Conservation (phyloP, 495 filamentous ascomycete species). For the Penicillium simplicissimum region DNA sequence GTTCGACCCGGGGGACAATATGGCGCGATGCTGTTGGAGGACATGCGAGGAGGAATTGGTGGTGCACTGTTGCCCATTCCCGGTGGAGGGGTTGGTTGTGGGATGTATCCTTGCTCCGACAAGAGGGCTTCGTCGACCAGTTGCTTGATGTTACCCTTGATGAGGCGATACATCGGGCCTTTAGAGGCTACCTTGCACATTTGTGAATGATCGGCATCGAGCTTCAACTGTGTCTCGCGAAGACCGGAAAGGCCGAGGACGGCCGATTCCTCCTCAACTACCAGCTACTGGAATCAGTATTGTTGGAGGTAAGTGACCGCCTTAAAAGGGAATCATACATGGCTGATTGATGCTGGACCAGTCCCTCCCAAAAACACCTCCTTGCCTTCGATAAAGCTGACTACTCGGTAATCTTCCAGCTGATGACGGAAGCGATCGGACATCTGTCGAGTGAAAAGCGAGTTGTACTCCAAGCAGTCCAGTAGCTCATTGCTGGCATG, state of each 20-base stretch:
- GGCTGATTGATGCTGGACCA: constrained; percentile 35
- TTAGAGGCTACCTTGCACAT: constrained; percentile 40
- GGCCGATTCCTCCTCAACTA: constrained; percentile 43
- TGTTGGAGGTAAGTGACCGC: neutral
- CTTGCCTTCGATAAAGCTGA: constrained; percentile 48
- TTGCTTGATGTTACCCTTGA: constrained; percentile 43
- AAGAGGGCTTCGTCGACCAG: constrained; percentile 38
- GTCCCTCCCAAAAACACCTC: constrained; percentile 37
- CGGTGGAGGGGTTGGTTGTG: constrained; percentile 24
- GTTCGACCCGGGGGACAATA: constrained; percentile 28
- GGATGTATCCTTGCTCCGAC: constrained; percentile 38
- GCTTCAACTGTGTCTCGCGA: constrained; percentile 42
- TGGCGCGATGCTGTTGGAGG: constrained; percentile 35
- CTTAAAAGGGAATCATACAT: constrained; percentile 20
- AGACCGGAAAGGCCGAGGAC: constrained; percentile 39
- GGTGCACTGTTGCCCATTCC: constrained; percentile 16
- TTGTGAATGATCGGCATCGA: constrained; percentile 42
- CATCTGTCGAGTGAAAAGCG: constrained; percentile 44
- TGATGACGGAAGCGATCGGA: constrained; percentile 39
- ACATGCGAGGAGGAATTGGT: constrained; percentile 36
- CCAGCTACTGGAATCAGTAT: constrained; percentile 32
- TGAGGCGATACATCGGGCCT: constrained; percentile 41
- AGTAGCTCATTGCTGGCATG: constrained; percentile 40
- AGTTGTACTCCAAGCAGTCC: constrained; percentile 41
- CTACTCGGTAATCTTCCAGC: constrained; percentile 40